Evolutionary conservation across 805 yeast species (phyloP), one percentile per base, ranked within the genome.

Genomic region (Allodekkera sacchari): DNA sequence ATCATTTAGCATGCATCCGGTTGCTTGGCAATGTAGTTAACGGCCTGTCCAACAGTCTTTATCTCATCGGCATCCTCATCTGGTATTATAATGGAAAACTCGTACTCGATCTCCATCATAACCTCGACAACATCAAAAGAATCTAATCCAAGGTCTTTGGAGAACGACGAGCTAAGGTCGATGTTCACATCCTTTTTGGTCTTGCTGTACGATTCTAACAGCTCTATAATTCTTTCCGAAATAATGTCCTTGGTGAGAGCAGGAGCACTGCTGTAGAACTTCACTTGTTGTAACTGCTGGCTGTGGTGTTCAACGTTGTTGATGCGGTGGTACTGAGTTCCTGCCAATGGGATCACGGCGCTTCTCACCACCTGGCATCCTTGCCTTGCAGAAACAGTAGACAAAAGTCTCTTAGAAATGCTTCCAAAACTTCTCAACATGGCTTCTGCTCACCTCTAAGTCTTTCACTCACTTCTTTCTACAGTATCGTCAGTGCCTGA

Each of bases 11-110:
- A 52, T 8, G 63, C 60, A 42, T 56, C 69, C 23, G 76, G 71
- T 59, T 81, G 82, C 47, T 77, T 71, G 41, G 72, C 68, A 47
- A 89, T 83, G 64, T 84, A 84, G 51, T 87, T 85, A 42, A 88
- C 74, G 38, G 96, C 94, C 65, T 88, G 95, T 47, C 84, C 87
- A 43, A 92, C 92, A 35, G 94, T 83, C 66, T 82, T 85, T 59
- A 92, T 78, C 55, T 82, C 88, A 57, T 89, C 96, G 34, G 96
- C 92, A 48, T 84, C 83, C 57, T 82, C 78, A 64, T 85, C 95
- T 22, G 94, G 85, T 53, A 83, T 75, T 56, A 80, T 83, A 53
- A 84, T 72, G 50, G 83, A 85, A 46, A 76, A 76, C 55, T 78
- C 74, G 53, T 74, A 77, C 56, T 78, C 85, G 45, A 78, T 67